Percentiles rank a stretch among this genome's conserved stretches.
phyloP scores from a whole-genome alignment of 176 grass and related monocot species.

The Dactylis glomerata region DNA sequence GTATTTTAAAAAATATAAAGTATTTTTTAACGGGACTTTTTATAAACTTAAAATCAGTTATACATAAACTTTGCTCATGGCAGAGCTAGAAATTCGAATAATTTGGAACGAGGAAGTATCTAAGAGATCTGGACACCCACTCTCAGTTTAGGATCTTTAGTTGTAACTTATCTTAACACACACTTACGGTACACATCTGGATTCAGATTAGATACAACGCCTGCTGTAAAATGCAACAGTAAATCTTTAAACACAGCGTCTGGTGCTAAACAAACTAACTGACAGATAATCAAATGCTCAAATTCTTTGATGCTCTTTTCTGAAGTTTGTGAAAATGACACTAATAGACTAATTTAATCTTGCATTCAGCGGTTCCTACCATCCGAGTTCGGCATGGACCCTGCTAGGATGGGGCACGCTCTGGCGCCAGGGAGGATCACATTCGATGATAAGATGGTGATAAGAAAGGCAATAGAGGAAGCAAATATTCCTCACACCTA shows the following conservation, averaged over 20 bases:
- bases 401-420: conserved; percentile 46
- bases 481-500: conserved; percentile 62
- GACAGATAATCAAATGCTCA: background rate
- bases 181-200: background rate
- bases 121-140: background rate
- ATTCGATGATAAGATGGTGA: conserved; percentile 47
- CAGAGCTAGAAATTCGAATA: background rate
- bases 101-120: background rate
- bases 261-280: background rate
- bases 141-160: background rate
- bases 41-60: background rate
- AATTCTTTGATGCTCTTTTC: background rate
- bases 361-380: conserved; percentile 51
- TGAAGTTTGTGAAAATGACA: background rate
- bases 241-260: background rate
- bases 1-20: no score
- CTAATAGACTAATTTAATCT: background rate
- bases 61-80: background rate
- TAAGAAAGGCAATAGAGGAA: conserved; percentile 57
- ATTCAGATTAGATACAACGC: background rate
- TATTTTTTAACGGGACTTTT: no score
- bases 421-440: conserved; percentile 36
- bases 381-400: conserved; percentile 68
- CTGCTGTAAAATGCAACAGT: background rate
- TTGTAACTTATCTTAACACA: background rate